Evolutionary conservation across 441 rosid genomes (phyloP).

Genomic region (Caryocar brasiliense): DNA sequence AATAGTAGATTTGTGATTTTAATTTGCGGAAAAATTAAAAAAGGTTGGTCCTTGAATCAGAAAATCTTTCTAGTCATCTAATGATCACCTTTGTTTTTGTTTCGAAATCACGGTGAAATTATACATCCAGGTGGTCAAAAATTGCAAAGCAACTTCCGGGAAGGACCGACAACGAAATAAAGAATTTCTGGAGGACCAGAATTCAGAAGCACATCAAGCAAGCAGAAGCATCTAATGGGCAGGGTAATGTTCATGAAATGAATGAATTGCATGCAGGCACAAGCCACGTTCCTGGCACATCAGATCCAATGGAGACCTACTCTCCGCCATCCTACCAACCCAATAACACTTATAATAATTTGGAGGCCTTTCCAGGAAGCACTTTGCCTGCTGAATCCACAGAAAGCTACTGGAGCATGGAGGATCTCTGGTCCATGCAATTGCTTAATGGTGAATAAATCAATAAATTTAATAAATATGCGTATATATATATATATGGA

Average conservation of each 20-base stretch:
- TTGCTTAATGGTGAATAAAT: slow-evolving; percentile 50
- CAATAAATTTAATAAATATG: neutral
- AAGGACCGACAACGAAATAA: slow-evolving; percentile 94
- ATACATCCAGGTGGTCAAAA: slow-evolving; percentile 73
- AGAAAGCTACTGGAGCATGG: slow-evolving; percentile 79
- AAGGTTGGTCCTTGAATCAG: no score
- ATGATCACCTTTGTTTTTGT: no score
- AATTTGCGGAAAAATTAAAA: no score
- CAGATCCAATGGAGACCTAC: slow-evolving; percentile 32
- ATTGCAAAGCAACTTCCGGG: slow-evolving; percentile 94
- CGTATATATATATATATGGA: no score
- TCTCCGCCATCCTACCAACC: slow-evolving; percentile 37
- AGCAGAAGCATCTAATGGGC: slow-evolving; percentile 30
- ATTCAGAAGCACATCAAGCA: slow-evolving; percentile 88
- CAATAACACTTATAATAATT: slow-evolving; percentile 2
- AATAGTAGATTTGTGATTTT: no score
- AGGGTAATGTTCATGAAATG: slow-evolving; percentile 6
- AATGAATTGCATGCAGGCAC: slow-evolving; percentile 53
- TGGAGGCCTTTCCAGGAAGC: slow-evolving; percentile 14
- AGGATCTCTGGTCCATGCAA: slow-evolving; percentile 87
- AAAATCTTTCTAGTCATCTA: no score
- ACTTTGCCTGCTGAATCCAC: slow-evolving; percentile 29
- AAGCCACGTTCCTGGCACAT: slow-evolving; percentile 37
- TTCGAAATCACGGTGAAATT: neutral
- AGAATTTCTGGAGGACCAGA: slow-evolving; percentile 91